phyloP scores from a whole-genome alignment of 768 basidiomycete species.

The Mycena vulgaris region DNA sequence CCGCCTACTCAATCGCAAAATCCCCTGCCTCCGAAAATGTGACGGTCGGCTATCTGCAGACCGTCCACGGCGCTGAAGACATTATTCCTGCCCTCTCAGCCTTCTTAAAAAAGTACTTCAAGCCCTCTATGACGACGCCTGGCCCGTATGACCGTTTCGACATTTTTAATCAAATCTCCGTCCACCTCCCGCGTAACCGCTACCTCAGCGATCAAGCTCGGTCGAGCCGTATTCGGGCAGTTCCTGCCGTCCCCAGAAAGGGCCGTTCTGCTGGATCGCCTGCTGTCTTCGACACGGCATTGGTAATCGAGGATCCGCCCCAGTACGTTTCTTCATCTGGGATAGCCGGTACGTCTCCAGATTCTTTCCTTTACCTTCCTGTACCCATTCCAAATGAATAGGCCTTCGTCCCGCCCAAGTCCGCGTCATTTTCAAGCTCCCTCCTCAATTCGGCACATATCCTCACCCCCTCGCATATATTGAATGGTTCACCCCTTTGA shows the following conservation, averaged over 20 bases:
- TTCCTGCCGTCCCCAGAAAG: slow-evolving; percentile 3
- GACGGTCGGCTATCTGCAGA: background rate
- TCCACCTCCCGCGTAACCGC: slow-evolving; percentile 3
- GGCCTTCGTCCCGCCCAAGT: slow-evolving; percentile 43
- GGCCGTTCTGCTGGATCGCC: slow-evolving; percentile 19
- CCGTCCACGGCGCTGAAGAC: background rate
- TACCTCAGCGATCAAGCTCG: background rate
- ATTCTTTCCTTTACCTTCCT: background rate
- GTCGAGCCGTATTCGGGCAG: slow-evolving; percentile 4
- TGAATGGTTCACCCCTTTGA: background rate
- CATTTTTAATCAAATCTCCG: slow-evolving; percentile 1
- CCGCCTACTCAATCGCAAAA: slow-evolving; percentile 13
- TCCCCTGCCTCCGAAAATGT: background rate
- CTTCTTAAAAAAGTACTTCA: slow-evolving; percentile 9
- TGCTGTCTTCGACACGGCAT: slow-evolving; percentile 24
- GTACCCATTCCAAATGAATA: background rate
- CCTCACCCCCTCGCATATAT: background rate
- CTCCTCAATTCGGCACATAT: slow-evolving; percentile 20
- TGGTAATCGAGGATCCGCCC: slow-evolving; percentile 3
- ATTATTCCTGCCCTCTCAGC: background rate
- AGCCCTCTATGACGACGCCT: background rate
- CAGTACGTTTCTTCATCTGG: background rate
- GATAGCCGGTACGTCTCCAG: background rate
- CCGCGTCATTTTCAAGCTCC: slow-evolving; percentile 34
- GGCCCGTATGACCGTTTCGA: slow-evolving; percentile 15